phyloP scores from a whole-genome alignment of 352 stramenopile genomes.

The Phytophthora foliorum region DNA sequence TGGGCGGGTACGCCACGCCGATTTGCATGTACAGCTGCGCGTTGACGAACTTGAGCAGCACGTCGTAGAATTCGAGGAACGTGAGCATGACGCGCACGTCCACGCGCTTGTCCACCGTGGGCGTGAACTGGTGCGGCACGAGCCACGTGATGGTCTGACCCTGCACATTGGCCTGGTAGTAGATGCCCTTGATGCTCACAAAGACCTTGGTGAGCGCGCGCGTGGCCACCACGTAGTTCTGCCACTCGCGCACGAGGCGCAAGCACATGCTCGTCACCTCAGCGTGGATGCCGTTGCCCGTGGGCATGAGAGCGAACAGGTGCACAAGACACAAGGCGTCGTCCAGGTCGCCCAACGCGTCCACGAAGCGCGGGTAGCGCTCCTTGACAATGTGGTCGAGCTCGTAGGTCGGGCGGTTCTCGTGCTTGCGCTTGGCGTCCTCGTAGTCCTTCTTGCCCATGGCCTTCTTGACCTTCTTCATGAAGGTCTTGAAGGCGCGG shows the following conservation, averaged over 20 bases:
- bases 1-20: conserved; percentile 95
- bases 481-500: conserved; percentile 97
- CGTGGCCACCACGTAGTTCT: conserved; percentile 95
- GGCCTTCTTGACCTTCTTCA: conserved; percentile 97
- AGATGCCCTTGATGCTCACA: conserved; percentile 99
- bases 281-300: conserved; percentile 88
- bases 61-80: conserved; percentile 99
- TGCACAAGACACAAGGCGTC: conserved; percentile 98
- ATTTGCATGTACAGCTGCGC: conserved; percentile 98
- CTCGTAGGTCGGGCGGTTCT: conserved; percentile 93
- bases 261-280: conserved; percentile 93
- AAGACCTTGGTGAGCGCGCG: conserved; percentile 97
- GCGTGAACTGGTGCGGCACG: conserved; percentile 98
- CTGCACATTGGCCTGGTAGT: conserved; percentile 97
- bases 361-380: conserved; percentile 97
- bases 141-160: conserved; percentile 98
- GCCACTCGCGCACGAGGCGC: conserved; percentile 96
- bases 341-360: conserved; percentile 98
- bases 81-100: conserved; percentile 99
- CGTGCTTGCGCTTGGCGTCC: conserved; percentile 85
- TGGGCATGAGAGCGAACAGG: conserved; percentile 97
- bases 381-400: conserved; percentile 99
- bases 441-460: conserved; percentile 89
- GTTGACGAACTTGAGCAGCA: conserved; percentile 98
- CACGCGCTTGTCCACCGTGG: conserved; percentile 97